phyloP scores from a whole-genome alignment of 306 rosid genomes.

The Cyamopsis tetragonoloba region DNA sequence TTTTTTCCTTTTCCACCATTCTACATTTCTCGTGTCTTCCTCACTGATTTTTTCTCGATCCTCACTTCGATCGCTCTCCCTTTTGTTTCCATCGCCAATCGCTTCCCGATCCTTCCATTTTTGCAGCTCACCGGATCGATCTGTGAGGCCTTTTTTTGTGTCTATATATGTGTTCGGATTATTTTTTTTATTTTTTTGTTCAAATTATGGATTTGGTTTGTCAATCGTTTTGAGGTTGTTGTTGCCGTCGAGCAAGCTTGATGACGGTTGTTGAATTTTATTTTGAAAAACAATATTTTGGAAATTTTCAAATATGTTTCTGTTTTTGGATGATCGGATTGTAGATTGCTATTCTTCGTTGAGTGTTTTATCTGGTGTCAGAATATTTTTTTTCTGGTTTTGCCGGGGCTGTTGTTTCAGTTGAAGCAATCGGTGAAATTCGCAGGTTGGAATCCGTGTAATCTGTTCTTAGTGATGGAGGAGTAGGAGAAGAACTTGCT shows the following conservation, averaged over 20 bases:
- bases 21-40: slow-evolving; percentile 12
- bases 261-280: slow-evolving; percentile 13
- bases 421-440: slow-evolving; percentile 18
- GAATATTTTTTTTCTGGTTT: background rate
- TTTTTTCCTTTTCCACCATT: slow-evolving; percentile 10
- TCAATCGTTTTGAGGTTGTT: slow-evolving; percentile 20
- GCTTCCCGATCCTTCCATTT: slow-evolving; percentile 41
- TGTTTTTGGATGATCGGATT: slow-evolving; percentile 42
- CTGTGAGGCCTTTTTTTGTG: slow-evolving; percentile 37
- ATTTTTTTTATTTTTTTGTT: background rate
- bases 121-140: slow-evolving; percentile 33
- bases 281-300: too few relatives aligned
- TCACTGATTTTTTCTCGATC: slow-evolving; percentile 29
- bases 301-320: background rate
- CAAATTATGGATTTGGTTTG: background rate
- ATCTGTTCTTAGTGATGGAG: slow-evolving; percentile 24
- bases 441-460: slow-evolving; percentile 10
- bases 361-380: background rate
- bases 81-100: background rate
- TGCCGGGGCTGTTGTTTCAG: background rate
- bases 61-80: slow-evolving; percentile 25
- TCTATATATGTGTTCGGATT: background rate
- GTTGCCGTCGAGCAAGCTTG: slow-evolving; percentile 9
- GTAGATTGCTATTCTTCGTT: slow-evolving; percentile 6
- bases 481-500: background rate